These are phyloP conservation scores for Avena atlantica DNA, from an alignment of 176 grass and related monocot species.

Conservation along the genomic window DNA sequence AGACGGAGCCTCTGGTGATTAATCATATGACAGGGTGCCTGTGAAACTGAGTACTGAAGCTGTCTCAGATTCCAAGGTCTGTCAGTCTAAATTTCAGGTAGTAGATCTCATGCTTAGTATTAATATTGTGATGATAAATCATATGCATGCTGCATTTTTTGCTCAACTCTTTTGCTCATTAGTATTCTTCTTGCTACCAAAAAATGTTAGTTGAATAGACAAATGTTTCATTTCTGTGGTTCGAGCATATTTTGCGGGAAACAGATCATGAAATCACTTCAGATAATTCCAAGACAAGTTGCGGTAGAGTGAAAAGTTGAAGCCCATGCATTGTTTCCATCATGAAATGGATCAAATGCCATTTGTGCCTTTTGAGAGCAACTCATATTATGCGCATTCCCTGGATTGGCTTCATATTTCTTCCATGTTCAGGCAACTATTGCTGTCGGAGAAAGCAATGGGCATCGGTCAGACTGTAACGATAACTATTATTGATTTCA, in stretches of 20 bases:
- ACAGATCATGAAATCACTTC: background rate
- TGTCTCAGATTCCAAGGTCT: background rate
- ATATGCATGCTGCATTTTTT: background rate
- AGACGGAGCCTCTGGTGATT: slow-evolving; percentile 16
- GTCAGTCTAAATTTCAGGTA: slow-evolving; percentile 26
- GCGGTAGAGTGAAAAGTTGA: slow-evolving; percentile 3
- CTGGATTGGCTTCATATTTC: background rate
- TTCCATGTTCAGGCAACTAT: slow-evolving; percentile 43
- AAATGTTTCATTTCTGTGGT: background rate
- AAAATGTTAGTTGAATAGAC: background rate
- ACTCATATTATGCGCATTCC: slow-evolving; percentile 12
- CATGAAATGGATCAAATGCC: slow-evolving; percentile 20
- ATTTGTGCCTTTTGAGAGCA: slow-evolving; percentile 30
- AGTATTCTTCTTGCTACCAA: background rate
- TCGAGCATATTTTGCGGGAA: background rate
- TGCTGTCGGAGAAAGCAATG: slow-evolving; percentile 23
- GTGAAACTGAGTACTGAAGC: slow-evolving; percentile 12
- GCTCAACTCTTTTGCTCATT: background rate
- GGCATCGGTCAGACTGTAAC: background rate
- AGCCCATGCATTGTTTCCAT: slow-evolving; percentile 21
- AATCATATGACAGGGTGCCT: background rate
- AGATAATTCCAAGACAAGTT: slow-evolving; percentile 5
- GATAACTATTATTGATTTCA: slow-evolving; percentile 11
- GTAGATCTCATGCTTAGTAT: background rate
- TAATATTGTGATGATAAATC: background rate